These are phyloP conservation scores for Collariella sp. DNA, from an alignment of 495 filamentous ascomycete genomes.

Conservation along the genomic window DNA sequence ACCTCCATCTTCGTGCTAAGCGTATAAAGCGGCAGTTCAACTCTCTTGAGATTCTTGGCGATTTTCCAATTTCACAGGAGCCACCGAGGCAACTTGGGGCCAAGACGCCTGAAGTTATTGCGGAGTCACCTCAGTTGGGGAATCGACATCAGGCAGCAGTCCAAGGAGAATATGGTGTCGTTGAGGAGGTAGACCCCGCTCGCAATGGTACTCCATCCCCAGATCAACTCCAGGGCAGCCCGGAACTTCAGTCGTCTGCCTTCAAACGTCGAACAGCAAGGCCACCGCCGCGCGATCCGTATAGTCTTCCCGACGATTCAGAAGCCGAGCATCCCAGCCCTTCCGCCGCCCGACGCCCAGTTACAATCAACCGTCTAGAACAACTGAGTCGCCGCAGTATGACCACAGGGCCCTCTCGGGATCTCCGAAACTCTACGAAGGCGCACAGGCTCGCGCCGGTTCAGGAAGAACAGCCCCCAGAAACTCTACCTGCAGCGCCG, in stretches of 20 bases:
- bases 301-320: not conserved
- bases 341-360: not conserved
- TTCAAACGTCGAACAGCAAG: not conserved
- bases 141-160: not conserved
- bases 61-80: not conserved
- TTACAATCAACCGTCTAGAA: not conserved
- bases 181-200: not conserved
- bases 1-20: not conserved
- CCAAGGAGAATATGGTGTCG: not conserved
- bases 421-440: not conserved
- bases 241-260: slow-evolving; percentile 6
- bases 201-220: not conserved
- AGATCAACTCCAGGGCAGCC: not conserved
- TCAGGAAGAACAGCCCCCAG: not conserved
- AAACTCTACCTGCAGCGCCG: not conserved
- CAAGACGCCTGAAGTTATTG: not conserved
- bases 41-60: not conserved
- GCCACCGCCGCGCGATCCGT: not conserved
- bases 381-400: not conserved
- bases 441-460: not conserved
- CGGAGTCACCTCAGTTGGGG: not conserved
- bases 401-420: not conserved
- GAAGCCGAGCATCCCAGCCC: not conserved
- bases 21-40: not conserved
- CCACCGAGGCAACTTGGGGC: not conserved